Evolutionary conservation across 2,329 filamentous ascomycete species (phyloP), one percentile per base, ranked within the genome.

Genomic region (Colletotrichum noveboracense): DNA sequence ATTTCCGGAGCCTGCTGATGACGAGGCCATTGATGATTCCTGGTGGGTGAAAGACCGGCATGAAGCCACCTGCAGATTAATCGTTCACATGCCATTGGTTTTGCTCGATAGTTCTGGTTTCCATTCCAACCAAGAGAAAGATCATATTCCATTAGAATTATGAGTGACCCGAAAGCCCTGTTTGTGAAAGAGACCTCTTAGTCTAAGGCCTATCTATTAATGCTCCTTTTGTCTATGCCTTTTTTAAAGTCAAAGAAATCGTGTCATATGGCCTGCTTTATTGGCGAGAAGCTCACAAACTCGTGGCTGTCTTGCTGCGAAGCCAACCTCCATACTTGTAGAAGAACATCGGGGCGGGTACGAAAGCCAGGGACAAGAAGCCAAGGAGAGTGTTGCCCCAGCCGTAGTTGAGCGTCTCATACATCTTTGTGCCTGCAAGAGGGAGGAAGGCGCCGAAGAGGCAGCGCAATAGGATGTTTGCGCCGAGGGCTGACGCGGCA

Each of bases 401-500:
- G 12, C 78, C 77, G 7, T 72, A 66, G 14, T 72, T 74, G 18
- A 78, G 71, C 6, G 48, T 62, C 6, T 72, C 28, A 43, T 78
- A 78, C 71, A 79, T 55, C 12, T 70, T 56, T 3, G 64, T 55
- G 7, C 70, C 77, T 9, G 70, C 67, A 5, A 79, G 28, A 13
- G 75, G 72, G 1, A 79, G 64, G 4, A 79, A 66, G 4, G 75
- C 78, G 5, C 66, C 78, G 16, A 71, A 75, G 1, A 67, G 62
- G 8, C 28, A 67, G 7, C 70, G 70, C 6, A 67, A 21, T 26
- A 67, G 61, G 32, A 72, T 67, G 36, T 67, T 93, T 2, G 92
- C 92, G 0, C 93, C 93, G 2, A 94, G 88, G 0, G 88, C 87
- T 1, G 84, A 86, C 16, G 88, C 87, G 5, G 87, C 86, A 6